Evolutionary conservation across 1,284 basidiomycete species (phyloP).

Genomic region (Bondarzewia mesenterica): DNA sequence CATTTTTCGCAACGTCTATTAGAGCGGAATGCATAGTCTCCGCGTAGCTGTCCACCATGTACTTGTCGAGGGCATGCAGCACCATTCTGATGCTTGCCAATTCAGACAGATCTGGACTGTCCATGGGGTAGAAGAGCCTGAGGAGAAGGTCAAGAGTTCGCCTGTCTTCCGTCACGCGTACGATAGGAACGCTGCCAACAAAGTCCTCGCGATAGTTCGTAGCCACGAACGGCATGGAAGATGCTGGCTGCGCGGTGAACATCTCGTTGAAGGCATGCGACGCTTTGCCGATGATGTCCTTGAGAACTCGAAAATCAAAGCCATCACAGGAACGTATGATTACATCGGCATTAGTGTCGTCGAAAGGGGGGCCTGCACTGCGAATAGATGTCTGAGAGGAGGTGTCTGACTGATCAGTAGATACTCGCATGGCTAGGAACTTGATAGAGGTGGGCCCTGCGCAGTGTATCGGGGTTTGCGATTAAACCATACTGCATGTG

Average conservation of each 20-base stretch:
- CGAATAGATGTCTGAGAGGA: no score
- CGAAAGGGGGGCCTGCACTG: no score
- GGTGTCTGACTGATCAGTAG: no score
- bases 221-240: not conserved
- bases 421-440: no score
- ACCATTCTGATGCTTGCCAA: not conserved
- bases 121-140: not conserved
- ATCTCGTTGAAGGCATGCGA: conserved; percentile 15
- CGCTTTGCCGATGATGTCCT: conserved; percentile 11
- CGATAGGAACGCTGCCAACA: not conserved
- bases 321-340: conserved; percentile 14
- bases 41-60: not conserved
- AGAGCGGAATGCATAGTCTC: no score
- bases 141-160: not conserved
- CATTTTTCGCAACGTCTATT: no score
- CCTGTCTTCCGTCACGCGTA: not conserved
- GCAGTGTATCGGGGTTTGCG: no score
- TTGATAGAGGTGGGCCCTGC: no score
- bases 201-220: not conserved
- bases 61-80: not conserved
- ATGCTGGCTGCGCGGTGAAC: conserved; percentile 10
- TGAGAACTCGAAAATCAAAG: conserved; percentile 15
- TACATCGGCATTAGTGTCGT: no score
- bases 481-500: no score
- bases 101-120: not conserved